These are phyloP conservation scores for Rubia occidens DNA, from an alignment of 305 asterid genomes.

Conservation along the genomic window DNA sequence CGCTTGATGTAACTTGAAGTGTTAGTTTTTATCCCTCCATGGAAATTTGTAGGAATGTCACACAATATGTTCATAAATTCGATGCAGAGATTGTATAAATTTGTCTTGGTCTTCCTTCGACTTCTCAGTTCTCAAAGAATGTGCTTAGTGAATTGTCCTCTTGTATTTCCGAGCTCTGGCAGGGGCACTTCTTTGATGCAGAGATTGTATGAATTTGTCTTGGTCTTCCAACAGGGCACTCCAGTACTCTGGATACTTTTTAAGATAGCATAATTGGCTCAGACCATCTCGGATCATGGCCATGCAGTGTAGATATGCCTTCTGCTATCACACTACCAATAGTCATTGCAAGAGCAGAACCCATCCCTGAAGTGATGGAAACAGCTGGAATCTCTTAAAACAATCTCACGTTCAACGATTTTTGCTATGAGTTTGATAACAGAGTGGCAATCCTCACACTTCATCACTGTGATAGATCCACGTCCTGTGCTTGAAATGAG, in stretches of 20 bases:
- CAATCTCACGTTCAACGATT: constrained; percentile 33
- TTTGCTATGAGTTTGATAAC: constrained; percentile 38
- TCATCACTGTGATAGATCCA: constrained; percentile 39
- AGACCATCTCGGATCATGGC: no score
- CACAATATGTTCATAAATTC: background rate
- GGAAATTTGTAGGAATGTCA: background rate
- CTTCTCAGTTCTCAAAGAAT: no score
- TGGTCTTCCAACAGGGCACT: no score
- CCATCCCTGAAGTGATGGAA: constrained; percentile 60
- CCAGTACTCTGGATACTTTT: no score
- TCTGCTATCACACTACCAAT: constrained; percentile 26
- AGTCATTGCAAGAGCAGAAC: constrained; percentile 47
- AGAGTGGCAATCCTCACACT: constrained; percentile 50
- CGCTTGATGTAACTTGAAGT: background rate
- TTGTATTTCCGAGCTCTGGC: no score
- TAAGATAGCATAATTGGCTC: no score
- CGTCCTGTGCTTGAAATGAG: constrained; percentile 23
- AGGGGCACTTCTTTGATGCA: no score
- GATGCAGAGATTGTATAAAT: no score
- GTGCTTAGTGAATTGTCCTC: no score
- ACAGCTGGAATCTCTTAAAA: constrained; percentile 42
- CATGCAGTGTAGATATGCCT: no score
- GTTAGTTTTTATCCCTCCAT: background rate
- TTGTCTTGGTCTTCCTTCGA: no score
- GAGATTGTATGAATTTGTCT: no score